Base-by-base conservation (phyloP, 2,329 filamentous ascomycete genomes). In the Mycocentrospora acerina region DNA sequence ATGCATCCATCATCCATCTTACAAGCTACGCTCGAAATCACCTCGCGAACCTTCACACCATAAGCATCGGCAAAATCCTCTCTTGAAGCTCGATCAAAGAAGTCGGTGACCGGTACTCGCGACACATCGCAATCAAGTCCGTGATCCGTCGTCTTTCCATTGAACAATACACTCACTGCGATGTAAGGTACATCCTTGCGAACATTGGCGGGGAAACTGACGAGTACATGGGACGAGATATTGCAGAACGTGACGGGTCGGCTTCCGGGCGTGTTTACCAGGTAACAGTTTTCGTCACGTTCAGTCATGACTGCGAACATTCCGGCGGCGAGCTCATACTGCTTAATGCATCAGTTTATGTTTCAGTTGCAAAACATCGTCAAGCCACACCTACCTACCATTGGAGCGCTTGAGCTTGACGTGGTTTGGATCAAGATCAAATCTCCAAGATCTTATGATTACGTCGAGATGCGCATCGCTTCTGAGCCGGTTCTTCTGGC, bases 251-350 rank as follows among this genome's bases (percentile, higher is more conserved):
- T 14, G 7, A 42, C 40, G 1, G 26, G 14, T 7, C 46, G 28
- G 14, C 36, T 31, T 22, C 19, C 9, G 2, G 29, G 19, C 25
- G 45, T 41, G 4, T 24, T 11, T n/a, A 39, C 29, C 2, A 16
- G 3, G 30, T 42, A 45, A 31, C 45, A 48, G 19, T 48, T 48
- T 9, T 3, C 24, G 2, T 11, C 7, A 16, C 35, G 28, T 15
- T 40, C 42, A 8, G 39, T 36, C 24, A 25, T 32, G 10, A 12
- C 9, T 15, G n/a, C 14, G 25, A 30, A 44, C 2, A 33, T 27
- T 12, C 41, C 37, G 2, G 40, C 44, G 13, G 34, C 37, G 27
- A 41, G 27, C 15, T 35, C 31, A n/a, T 37, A 46, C 44, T 46
- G 12, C 7, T n/a, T 7, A n/a, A 14, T 2, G 5, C 31, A 29